phyloP scores from a whole-genome alignment of 768 basidiomycete species.

The Macrolepiota dolichaula region DNA sequence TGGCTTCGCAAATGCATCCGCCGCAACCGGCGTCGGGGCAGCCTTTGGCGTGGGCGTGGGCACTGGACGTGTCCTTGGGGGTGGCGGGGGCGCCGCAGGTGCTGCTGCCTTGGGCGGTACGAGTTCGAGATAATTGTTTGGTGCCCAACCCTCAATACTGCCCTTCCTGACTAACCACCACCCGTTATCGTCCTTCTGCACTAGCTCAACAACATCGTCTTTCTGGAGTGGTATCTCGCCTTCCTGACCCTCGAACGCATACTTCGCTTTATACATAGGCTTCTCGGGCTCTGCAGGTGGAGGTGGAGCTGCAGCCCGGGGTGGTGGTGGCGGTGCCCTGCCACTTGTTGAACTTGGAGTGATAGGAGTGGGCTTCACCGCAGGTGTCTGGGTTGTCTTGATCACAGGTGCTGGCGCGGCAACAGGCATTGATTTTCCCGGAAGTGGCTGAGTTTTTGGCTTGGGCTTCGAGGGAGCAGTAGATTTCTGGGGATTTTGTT shows the following conservation, averaged over 20 bases:
- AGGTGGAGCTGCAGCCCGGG: conserved; percentile 40
- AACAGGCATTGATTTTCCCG: conserved; percentile 43
- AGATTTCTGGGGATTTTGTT: conserved; percentile 36
- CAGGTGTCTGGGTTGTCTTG: conserved; percentile 11
- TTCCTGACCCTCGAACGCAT: conserved; percentile 87
- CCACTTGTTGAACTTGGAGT: conserved; percentile 23
- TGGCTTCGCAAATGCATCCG: conserved; percentile 70
- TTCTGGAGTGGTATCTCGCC: conserved; percentile 90
- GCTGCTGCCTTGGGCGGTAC: conserved; percentile 64
- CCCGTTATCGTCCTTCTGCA: conserved; percentile 92
- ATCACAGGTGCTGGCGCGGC: conserved; percentile 19
- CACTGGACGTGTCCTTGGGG: conserved; percentile 53
- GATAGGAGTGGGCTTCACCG: conserved; percentile 24
- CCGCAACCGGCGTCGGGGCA: conserved; percentile 40
- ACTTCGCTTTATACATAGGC: conserved; percentile 83
- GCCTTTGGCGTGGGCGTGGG: conserved; percentile 35
- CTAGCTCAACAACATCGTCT: conserved; percentile 88
- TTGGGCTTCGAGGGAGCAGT: conserved; percentile 47
- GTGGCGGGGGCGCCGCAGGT: conserved; percentile 64
- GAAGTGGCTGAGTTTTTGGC: conserved; percentile 63
- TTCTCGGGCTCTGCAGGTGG: conserved; percentile 61
- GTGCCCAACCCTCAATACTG: conserved; percentile 89
- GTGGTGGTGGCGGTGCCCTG: conserved; percentile 33
- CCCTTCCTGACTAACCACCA: conserved; percentile 97
- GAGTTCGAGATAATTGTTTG: conserved; percentile 88